Percentiles rank a stretch among this genome's conserved stretches.
phyloP scores from a whole-genome alignment of 768 basidiomycete genomes.

The Mycena chlorophos region DNA sequence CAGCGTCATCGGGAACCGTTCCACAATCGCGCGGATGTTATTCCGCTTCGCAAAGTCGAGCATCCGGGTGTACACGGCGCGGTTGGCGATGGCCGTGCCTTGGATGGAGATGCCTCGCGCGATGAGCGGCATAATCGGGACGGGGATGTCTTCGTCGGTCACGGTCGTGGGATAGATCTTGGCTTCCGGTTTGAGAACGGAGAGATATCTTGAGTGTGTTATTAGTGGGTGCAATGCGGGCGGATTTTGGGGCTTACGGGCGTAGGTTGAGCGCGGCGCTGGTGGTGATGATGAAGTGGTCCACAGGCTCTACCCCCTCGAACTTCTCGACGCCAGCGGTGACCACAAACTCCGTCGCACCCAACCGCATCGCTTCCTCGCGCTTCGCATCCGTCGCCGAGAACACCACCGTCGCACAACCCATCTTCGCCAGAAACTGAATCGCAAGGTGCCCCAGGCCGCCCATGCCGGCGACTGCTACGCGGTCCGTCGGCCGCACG shows the following conservation, averaged over 20 bases:
- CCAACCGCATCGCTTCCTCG: constrained; percentile 31
- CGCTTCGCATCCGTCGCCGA: constrained; percentile 33
- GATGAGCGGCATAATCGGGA: neutral
- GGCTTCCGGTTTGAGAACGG: neutral
- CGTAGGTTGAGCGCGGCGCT: neutral
- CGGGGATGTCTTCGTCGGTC: neutral
- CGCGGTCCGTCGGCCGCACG: constrained; percentile 31
- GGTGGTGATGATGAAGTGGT: constrained; percentile 32
- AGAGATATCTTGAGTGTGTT: neutral
- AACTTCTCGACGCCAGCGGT: constrained; percentile 27
- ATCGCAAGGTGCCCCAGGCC: constrained; percentile 39
- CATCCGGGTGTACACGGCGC: constrained; percentile 23
- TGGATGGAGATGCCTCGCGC: neutral
- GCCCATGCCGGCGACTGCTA: constrained; percentile 36
- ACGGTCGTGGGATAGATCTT: neutral
- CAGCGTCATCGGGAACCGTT: constrained; percentile 31
- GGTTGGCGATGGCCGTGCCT: neutral
- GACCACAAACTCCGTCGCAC: constrained; percentile 36
- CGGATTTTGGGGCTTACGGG: neutral
- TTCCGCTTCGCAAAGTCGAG: constrained; percentile 33
- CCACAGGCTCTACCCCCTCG: constrained; percentile 26
- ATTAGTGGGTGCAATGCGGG: neutral
- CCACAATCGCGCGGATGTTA: constrained; percentile 26
- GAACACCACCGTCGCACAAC: constrained; percentile 39
- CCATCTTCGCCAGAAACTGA: constrained; percentile 40